Percentiles rank a stretch among this genome's conserved stretches.
These are phyloP conservation scores for Halophytophthora batemanensis DNA, from an alignment of 352 stramenopile species.

Conservation along the genomic window DNA sequence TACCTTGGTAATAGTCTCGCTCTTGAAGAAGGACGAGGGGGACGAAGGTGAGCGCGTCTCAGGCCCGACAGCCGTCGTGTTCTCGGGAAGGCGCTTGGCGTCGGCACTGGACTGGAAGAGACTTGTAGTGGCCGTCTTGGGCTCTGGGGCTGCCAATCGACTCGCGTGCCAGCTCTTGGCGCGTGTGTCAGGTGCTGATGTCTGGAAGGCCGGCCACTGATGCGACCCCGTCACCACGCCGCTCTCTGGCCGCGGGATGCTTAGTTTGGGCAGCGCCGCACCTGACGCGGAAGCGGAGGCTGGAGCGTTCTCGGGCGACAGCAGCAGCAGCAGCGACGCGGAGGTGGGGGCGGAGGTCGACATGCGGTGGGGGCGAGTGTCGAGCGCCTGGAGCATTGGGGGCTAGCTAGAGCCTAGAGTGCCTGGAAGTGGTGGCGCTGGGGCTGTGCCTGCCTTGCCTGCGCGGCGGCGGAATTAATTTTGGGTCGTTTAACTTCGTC, in stretches of 20 bases:
- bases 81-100: too few species aligned
- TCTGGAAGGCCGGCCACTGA: conserved; percentile 12
- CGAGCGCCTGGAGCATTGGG: too few species aligned
- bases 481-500: too few species aligned
- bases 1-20: conserved; percentile 33
- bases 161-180: too few species aligned
- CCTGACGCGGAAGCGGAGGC: background rate
- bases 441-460: too few species aligned
- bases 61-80: conserved; percentile 9
- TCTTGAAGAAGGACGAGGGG: conserved; percentile 40
- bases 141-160: too few species aligned
- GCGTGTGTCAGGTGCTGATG: conserved; percentile 13
- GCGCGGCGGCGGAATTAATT: too few species aligned
- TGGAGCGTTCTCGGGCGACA: background rate
- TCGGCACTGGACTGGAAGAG: too few species aligned
- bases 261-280: conserved; percentile 24
- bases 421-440: too few species aligned
- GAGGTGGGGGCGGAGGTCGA: background rate
- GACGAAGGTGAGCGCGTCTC: conserved; percentile 37
- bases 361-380: conserved; percentile 7
- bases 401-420: too few species aligned
- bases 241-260: conserved; percentile 14
- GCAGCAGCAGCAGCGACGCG: conserved; percentile 7
- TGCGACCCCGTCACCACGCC: conserved; percentile 5
- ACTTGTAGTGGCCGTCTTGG: conserved; percentile 3